A percentile compares a stretch with the other conserved stretches of the same genome.
phyloP scores from a whole-genome alignment of 768 basidiomycete genomes.

The Kwoniella pini region DNA sequence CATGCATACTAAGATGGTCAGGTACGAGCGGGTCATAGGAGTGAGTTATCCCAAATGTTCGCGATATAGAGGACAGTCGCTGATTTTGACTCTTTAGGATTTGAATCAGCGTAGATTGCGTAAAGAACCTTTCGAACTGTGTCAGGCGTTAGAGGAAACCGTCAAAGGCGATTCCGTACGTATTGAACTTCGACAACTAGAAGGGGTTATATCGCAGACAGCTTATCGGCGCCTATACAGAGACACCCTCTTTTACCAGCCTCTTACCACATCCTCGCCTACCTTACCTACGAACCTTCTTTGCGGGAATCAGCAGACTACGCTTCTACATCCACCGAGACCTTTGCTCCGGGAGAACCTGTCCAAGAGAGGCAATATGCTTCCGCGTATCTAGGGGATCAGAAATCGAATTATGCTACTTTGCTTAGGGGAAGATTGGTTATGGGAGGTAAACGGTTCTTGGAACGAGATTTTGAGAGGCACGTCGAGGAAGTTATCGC shows the following conservation, averaged over 20 bases:
- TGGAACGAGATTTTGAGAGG: conserved; percentile 71
- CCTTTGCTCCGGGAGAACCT: conserved; percentile 57
- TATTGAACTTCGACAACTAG: background rate
- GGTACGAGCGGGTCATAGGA: conserved; percentile 80
- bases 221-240: conserved; percentile 22
- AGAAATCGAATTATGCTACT: conserved; percentile 65
- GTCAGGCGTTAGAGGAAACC: conserved; percentile 39
- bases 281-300: conserved; percentile 53
- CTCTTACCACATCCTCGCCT: conserved; percentile 53
- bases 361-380: conserved; percentile 81
- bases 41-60: conserved; percentile 65
- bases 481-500: conserved; percentile 76
- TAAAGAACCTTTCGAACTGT: conserved; percentile 44
- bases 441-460: conserved; percentile 71
- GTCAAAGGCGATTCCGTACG: conserved; percentile 46
- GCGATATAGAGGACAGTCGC: conserved; percentile 55
- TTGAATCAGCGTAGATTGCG: conserved; percentile 40
- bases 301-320: conserved; percentile 39
- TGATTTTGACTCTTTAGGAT: conserved; percentile 23
- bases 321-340: conserved; percentile 14
- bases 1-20: conserved; percentile 67
- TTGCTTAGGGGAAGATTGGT: conserved; percentile 72
- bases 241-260: conserved; percentile 51
- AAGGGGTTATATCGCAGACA: background rate
- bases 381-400: conserved; percentile 68